Conservation (phyloP, 306 rosid species). For the Parietaria judaica region DNA sequence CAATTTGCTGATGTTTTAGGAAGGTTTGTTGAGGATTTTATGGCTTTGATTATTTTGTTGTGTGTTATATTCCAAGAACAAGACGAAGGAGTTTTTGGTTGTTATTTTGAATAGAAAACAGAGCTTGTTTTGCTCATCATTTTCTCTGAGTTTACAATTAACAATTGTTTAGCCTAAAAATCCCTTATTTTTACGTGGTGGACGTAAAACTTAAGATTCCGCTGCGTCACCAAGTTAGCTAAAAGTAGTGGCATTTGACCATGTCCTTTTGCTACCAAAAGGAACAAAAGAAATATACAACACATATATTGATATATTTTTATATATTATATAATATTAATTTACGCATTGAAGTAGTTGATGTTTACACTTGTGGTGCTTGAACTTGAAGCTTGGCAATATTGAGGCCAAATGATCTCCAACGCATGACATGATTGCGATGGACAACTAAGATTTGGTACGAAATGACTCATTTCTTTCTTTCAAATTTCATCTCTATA, state of each 20-base stretch:
- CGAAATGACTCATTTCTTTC: constrained; percentile 4
- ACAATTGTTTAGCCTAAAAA: no score
- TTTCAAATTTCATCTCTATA: background rate
- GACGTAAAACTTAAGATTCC: no score
- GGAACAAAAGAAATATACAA: background rate
- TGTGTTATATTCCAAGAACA: no score
- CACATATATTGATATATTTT: background rate
- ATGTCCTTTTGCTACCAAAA: constrained; percentile 15
- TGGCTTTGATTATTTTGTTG: no score
- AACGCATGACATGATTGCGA: constrained; percentile 21
- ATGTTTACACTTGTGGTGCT: constrained; percentile 25
- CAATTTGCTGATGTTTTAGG: no score
- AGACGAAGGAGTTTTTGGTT: no score
- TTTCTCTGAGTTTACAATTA: no score
- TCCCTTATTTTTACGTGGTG: no score
- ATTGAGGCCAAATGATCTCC: constrained; percentile 13
- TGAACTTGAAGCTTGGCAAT: constrained; percentile 26
- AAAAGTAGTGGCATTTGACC: constrained; percentile 36
- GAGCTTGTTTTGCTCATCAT: no score
- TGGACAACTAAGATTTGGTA: constrained; percentile 27
- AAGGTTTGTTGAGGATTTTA: no score
- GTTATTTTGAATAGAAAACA: no score
- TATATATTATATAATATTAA: background rate
- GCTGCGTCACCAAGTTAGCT: no score
- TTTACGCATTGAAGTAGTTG: background rate